Conservation (phyloP, 164 flowering plant genomes). For the Chimonanthus salicifolius region DNA sequence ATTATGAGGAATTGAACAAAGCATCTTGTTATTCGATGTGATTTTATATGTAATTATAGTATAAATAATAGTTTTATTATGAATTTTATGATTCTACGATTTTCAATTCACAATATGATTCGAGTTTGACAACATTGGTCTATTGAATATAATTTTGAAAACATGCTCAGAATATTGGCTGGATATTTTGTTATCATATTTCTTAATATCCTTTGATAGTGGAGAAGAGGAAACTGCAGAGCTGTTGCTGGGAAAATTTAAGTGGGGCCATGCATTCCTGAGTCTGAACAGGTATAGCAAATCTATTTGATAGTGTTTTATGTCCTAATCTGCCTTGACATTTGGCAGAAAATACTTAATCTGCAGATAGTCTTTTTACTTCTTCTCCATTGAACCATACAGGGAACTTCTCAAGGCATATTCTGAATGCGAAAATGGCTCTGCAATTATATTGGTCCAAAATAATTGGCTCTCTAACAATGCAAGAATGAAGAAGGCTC, state of each 20-base stretch:
- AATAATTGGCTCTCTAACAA: constrained; percentile 80
- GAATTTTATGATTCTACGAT: too few relatives aligned
- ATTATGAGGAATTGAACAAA: too few relatives aligned
- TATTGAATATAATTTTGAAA: neutral
- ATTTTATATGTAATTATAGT: too few relatives aligned
- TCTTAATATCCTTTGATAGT: constrained; percentile 31
- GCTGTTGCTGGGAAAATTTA: constrained; percentile 82
- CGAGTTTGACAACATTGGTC: too few relatives aligned
- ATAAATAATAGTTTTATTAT: too few relatives aligned
- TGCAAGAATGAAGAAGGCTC: constrained; percentile 29
- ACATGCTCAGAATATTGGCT: neutral
- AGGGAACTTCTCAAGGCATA: constrained; percentile 89
- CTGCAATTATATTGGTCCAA: constrained; percentile 74
- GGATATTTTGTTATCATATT: neutral
- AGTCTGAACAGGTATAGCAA: constrained; percentile 70
- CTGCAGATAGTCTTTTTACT: neutral
- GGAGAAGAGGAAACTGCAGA: constrained; percentile 94
- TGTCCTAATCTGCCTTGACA: neutral
- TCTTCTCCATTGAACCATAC: constrained; percentile 13
- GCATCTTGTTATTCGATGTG: too few relatives aligned
- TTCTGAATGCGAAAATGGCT: constrained; percentile 67
- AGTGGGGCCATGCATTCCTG: constrained; percentile 98
- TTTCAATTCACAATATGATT: too few relatives aligned
- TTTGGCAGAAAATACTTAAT: neutral
- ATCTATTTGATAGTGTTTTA: neutral